Evolutionary conservation across 192 early-diverging fungal genomes (phyloP), one percentile per base, ranked within the genome.

Genomic region (Coemansia guatemalensis): DNA sequence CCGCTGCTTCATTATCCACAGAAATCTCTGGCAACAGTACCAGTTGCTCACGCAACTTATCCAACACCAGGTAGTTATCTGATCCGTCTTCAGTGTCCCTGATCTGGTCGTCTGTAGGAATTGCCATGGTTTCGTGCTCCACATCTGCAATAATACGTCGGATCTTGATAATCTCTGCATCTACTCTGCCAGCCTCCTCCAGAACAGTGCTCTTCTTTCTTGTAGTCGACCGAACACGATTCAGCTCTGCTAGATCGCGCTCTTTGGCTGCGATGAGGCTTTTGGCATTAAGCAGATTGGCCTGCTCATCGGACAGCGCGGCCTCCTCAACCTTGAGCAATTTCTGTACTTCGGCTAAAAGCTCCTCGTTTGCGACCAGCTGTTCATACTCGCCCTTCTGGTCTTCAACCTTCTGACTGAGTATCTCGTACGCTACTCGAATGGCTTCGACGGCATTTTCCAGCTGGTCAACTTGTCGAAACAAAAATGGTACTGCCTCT

Each of bases 401-500:
- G 53, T 76, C 70, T 7, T 64, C 67, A 2, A 82, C 71, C 12
- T 35, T 55, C 9, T 63, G 67, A 2, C 59, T 64, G 48, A 77
- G 71, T n/a, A 60, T 25, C 53, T 77, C 71, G 55, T 82, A 75
- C 17, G 73, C 65, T 2, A 63, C 56, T 22, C 71, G 55, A 8
- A 82, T 82, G 0, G 63, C 63, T 48, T 77, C 74, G 9, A 82
- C 73, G 8, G 74, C 79, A 5, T 53, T 67, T 47, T 82, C 79
- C 11, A 82, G 65, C 30, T 82, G 79, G 59, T 73, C 79, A 8
- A 82, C 79, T 26, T 82, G 79, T 5, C 79, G 69, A 56, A 76
- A 82, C 71, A 82, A 33, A 29, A 82, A 82, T 44, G 79, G 79
- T 11, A 82, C 74, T 0, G 79, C 79, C 33, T 82, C 79, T 48